Percentiles rank a stretch among this genome's conserved stretches.
Conservation (phyloP, 208 protist species). For the Angomonas ambiguus region DNA sequence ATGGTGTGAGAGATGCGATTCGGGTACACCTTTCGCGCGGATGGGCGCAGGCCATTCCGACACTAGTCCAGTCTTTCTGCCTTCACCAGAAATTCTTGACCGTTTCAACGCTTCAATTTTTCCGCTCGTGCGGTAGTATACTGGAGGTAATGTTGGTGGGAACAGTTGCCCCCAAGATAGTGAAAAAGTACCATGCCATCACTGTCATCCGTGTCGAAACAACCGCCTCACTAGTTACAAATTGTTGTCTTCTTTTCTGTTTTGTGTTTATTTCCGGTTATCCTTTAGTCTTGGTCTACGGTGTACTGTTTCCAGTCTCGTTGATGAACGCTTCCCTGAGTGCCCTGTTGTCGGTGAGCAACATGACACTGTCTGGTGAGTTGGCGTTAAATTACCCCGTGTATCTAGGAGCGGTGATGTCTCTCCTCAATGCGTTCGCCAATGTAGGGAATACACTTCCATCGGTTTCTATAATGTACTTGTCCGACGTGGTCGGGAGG, state of each 20-base stretch:
- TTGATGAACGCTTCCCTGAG: slow-evolving; percentile 8
- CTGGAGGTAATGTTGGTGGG: slow-evolving; percentile 13
- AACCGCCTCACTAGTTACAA: neutral
- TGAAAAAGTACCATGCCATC: slow-evolving; percentile 2
- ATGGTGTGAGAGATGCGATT: neutral
- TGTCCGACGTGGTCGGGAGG: neutral
- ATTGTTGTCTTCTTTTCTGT: neutral
- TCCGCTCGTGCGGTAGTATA: slow-evolving; percentile 10
- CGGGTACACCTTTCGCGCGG: neutral
- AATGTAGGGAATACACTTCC: slow-evolving; percentile 18
- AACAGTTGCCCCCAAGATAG: neutral
- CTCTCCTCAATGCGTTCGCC: slow-evolving; percentile 17
- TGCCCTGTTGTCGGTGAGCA: slow-evolving; percentile 12
- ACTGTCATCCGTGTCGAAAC: neutral
- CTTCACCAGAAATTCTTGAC: neutral
- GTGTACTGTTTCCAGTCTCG: slow-evolving; percentile 7
- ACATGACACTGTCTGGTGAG: slow-evolving; percentile 9
- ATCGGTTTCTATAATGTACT: neutral
- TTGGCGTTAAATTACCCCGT: slow-evolving; percentile 12
- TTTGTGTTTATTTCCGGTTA: neutral
- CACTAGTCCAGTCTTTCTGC: neutral
- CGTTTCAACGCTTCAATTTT: neutral
- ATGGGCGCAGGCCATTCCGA: neutral
- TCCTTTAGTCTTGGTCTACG: slow-evolving; percentile 1
- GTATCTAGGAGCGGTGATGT: slow-evolving; percentile 13